phyloP scores from a whole-genome alignment of 495 filamentous ascomycete species.

The Parachaetomium inaequale region DNA sequence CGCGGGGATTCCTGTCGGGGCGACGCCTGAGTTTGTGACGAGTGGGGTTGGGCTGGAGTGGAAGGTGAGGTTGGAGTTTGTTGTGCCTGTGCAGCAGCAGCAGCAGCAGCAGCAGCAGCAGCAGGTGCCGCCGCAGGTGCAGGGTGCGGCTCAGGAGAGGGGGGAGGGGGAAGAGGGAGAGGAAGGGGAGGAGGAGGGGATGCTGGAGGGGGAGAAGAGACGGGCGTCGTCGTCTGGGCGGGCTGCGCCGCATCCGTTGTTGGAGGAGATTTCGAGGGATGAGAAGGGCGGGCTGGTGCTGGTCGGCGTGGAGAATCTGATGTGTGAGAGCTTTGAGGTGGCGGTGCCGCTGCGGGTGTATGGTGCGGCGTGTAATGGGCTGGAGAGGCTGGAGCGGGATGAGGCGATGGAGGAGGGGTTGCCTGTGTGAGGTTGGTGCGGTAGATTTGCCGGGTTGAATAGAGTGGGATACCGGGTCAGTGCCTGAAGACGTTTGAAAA shows the following conservation, averaged over 20 bases:
- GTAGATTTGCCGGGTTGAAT: not conserved
- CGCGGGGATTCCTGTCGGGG: conserved; percentile 71
- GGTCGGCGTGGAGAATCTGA: conserved; percentile 68
- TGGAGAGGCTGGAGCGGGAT: conserved; percentile 49
- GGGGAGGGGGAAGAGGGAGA: conserved; percentile 7
- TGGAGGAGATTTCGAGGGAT: conserved; percentile 63
- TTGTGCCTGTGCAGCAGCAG: conserved; percentile 49
- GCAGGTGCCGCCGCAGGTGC: conserved; percentile 2
- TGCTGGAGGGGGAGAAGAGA: not conserved
- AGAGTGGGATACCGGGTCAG: not conserved
- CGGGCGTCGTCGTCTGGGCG: not conserved
- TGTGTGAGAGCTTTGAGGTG: conserved; percentile 87
- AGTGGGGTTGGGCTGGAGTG: conserved; percentile 80
- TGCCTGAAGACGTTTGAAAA: too few species aligned
- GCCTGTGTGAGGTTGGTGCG: conserved; percentile 36
- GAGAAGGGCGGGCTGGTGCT: conserved; percentile 65
- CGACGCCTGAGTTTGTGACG: conserved; percentile 86
- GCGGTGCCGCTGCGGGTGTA: conserved; percentile 79
- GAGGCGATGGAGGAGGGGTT: conserved; percentile 46
- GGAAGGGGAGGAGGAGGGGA: not conserved
- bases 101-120: conserved; percentile 5
- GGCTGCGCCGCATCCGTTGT: conserved; percentile 36
- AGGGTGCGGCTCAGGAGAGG: conserved; percentile 6
- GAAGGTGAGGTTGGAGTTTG: conserved; percentile 86
- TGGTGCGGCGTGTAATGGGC: conserved; percentile 55